A percentile compares a stretch with the other conserved stretches of the same genome.
phyloP scores from a whole-genome alignment of 2,329 filamentous ascomycete species.

The Fusarium nodosum region DNA sequence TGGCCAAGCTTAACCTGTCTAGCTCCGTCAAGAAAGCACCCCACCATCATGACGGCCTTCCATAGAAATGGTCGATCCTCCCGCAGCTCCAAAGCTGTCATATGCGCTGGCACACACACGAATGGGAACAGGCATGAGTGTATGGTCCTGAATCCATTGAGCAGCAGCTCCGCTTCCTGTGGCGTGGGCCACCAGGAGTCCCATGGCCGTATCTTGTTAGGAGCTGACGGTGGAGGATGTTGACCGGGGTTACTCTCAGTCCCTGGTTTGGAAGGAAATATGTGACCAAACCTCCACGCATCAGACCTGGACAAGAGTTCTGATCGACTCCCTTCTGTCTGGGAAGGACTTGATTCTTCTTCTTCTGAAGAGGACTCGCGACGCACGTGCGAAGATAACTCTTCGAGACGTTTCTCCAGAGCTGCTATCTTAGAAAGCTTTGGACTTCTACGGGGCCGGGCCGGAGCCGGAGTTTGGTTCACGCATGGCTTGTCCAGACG shows the following conservation, averaged over 20 bases:
- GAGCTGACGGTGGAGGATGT: conserved; percentile 30
- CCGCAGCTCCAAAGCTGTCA: conserved; percentile 56
- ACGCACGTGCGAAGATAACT: conserved; percentile 62
- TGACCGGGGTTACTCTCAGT: conserved; percentile 8
- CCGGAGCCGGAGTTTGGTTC: conserved; percentile 62
- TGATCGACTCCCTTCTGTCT: conserved; percentile 14
- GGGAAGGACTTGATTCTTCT: conserved; percentile 23
- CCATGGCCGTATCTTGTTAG: conserved; percentile 38
- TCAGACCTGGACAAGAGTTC: conserved; percentile 27
- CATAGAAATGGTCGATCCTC: conserved; percentile 61
- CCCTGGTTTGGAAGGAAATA: conserved; percentile 52
- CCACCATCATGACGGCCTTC: conserved; percentile 64
- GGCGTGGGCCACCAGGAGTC: conserved; percentile 59
- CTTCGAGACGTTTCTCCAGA: conserved; percentile 64
- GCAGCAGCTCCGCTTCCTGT: conserved; percentile 57
- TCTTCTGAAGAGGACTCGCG: conserved; percentile 37
- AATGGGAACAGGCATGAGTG: conserved; percentile 61
- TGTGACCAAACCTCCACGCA: conserved; percentile 51
- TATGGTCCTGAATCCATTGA: conserved; percentile 55
- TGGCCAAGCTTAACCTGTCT: conserved; percentile 61
- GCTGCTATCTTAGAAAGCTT: conserved; percentile 65
- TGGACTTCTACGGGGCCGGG: conserved; percentile 61
- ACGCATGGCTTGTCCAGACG: conserved; percentile 63
- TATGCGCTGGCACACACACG: conserved; percentile 56
- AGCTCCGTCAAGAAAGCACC: conserved; percentile 58